Evolutionary conservation across 2,329 filamentous ascomycete species (phyloP).

Genomic region (Malbranchea cinnamomea): DNA sequence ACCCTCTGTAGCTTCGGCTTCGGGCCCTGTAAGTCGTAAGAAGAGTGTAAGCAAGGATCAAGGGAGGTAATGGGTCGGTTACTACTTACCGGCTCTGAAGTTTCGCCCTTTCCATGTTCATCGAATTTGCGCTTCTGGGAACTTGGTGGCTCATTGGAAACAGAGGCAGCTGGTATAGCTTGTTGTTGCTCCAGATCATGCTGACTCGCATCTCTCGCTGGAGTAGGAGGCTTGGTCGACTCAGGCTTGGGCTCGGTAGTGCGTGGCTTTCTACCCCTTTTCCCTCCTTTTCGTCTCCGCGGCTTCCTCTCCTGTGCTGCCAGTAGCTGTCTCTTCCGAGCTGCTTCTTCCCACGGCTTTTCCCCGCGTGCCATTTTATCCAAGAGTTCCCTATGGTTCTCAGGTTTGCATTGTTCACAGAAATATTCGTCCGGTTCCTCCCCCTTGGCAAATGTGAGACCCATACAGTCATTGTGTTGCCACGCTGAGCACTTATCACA

Average conservation of each 20-base stretch:
- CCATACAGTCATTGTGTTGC: conserved; percentile 97
- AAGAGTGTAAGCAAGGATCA: neutral
- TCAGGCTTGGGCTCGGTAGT: conserved; percentile 47
- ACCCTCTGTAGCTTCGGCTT: conserved; percentile 28
- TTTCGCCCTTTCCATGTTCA: conserved; percentile 14
- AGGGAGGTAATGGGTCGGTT: too few relatives aligned
- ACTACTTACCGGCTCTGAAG: conserved; percentile 21
- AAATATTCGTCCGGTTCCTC: conserved; percentile 74
- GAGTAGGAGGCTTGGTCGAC: conserved; percentile 20
- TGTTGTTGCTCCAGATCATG: conserved; percentile 17
- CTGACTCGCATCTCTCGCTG: conserved; percentile 15
- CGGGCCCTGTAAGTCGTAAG: conserved; percentile 19
- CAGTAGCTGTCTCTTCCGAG: conserved; percentile 47
- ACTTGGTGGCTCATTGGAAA: conserved; percentile 11
- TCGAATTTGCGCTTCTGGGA: conserved; percentile 32
- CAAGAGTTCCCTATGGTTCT: conserved; percentile 68
- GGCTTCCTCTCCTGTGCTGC: conserved; percentile 43
- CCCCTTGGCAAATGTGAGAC: conserved; percentile 59
- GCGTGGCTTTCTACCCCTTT: conserved; percentile 47
- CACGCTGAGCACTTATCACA: conserved; percentile 86
- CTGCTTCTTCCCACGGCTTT: conserved; percentile 67
- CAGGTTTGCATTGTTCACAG: conserved; percentile 77
- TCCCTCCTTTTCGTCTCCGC: conserved; percentile 42
- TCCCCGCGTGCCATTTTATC: conserved; percentile 66
- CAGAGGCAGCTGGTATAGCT: conserved; percentile 13